These are phyloP conservation scores for Penicillium egyptiacum DNA, from an alignment of 495 filamentous ascomycete species.

Conservation along the genomic window DNA sequence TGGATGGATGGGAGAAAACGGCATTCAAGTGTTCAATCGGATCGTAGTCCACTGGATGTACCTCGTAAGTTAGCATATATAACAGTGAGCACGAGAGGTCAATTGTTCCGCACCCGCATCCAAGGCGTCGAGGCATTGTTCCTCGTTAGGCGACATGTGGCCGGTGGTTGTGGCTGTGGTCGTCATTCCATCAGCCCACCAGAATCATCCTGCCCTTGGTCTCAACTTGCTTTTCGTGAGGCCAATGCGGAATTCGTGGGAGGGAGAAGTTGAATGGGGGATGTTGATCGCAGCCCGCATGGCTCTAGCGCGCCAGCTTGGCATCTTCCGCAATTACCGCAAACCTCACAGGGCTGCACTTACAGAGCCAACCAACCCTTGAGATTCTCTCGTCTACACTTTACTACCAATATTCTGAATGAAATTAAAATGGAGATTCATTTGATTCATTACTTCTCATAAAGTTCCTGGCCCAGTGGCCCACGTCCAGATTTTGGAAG, in stretches of 20 bases:
- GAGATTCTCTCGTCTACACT: neutral
- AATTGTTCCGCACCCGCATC: constrained; percentile 41
- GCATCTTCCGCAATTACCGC: constrained; percentile 24
- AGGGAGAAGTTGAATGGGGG: constrained; percentile 9
- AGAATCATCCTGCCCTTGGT: constrained; percentile 33
- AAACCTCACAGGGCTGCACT: neutral
- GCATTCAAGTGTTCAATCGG: constrained; percentile 90
- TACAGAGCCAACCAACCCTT: too few species aligned
- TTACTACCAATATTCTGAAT: neutral
- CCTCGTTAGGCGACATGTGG: constrained; percentile 44
- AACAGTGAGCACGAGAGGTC: constrained; percentile 2
- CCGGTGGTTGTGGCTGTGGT: constrained; percentile 36
- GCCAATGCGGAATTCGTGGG: constrained; percentile 17
- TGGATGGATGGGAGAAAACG: constrained; percentile 89
- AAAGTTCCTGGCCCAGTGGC: constrained; percentile 25
- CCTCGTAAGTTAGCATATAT: constrained; percentile 23
- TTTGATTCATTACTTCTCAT: constrained; percentile 19
- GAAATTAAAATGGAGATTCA: neutral
- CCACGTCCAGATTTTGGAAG: constrained; percentile 26
- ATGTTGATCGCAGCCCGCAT: constrained; percentile 22
- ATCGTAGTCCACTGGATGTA: constrained; percentile 77
- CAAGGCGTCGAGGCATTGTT: constrained; percentile 38
- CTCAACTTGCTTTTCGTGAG: constrained; percentile 24
- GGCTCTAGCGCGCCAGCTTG: constrained; percentile 27
- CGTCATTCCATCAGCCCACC: constrained; percentile 44